A percentile compares a stretch with the other conserved stretches of the same genome.
These are phyloP conservation scores for Plasmodiophora brassicae DNA, from an alignment of 208 protist genomes.

Conservation along the genomic window DNA sequence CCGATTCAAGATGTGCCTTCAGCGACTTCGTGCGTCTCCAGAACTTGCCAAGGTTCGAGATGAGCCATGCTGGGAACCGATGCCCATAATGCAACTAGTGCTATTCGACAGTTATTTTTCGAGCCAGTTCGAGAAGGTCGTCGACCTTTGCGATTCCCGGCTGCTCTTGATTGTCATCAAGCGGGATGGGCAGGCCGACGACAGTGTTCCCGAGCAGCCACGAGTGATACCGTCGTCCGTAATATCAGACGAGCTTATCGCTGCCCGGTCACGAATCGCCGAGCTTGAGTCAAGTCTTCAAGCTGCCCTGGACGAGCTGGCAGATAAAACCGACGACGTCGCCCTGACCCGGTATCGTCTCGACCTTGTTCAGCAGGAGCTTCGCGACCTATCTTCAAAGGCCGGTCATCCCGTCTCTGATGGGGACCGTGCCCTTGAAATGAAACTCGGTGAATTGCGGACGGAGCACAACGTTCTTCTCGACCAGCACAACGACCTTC, in stretches of 20 bases:
- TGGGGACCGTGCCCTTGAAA: too few species aligned
- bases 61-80: neutral
- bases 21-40: neutral
- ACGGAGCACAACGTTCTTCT: too few species aligned
- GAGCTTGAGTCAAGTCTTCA: neutral
- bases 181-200: too few species aligned
- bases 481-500: too few species aligned
- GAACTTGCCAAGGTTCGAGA: neutral
- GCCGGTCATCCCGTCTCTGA: too few species aligned
- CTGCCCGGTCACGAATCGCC: neutral
- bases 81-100: neutral
- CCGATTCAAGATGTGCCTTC: neutral
- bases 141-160: constrained; percentile 13
- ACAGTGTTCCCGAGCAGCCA: neutral
- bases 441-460: too few species aligned
- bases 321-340: neutral
- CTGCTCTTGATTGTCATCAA: neutral
- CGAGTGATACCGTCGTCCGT: neutral
- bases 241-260: constrained; percentile 20
- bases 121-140: neutral
- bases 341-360: neutral
- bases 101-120: neutral
- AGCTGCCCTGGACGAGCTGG: neutral
- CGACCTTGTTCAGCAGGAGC: neutral
- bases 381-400: too few species aligned